These are phyloP conservation scores for Mrakia blollopis DNA, from an alignment of 768 basidiomycete genomes.

Conservation along the genomic window DNA sequence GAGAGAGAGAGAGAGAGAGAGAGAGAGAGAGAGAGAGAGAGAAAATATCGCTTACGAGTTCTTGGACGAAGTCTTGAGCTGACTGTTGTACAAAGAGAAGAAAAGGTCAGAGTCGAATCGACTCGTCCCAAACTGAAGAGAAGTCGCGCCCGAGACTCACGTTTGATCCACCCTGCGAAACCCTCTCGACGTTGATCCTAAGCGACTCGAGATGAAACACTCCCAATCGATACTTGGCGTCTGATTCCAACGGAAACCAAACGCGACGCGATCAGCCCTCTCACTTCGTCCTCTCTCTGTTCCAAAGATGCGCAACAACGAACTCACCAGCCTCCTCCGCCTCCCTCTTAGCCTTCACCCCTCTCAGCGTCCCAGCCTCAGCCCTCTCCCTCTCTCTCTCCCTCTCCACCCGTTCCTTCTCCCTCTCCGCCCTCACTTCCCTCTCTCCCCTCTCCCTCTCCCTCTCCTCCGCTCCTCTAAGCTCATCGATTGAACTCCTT, in stretches of 20 bases:
- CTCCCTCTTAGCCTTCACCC: conserved; percentile 28
- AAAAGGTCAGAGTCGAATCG: not conserved
- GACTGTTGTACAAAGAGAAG: not conserved
- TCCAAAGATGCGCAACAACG: not conserved
- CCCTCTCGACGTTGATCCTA: conserved; percentile 29
- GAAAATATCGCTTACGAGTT: not conserved
- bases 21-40: not conserved
- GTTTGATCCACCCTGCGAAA: conserved; percentile 21
- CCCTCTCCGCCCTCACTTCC: too few relatives aligned
- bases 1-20: not conserved
- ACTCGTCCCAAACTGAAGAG: not conserved
- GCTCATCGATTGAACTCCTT: not conserved
- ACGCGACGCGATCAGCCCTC: not conserved
- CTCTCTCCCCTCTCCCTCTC: conserved; percentile 2
- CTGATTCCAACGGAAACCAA: not conserved
- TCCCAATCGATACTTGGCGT: conserved; percentile 26
- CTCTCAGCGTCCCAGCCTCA: conserved; percentile 20
- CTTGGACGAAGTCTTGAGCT: conserved; percentile 28
- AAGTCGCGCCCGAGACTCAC: not conserved
- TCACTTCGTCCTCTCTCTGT: too few relatives aligned
- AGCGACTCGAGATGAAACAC: conserved; percentile 30
- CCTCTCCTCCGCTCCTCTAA: not conserved
- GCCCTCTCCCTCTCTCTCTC: conserved; percentile 30
- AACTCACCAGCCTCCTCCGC: conserved; percentile 28
- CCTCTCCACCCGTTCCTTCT: conserved; percentile 5